These are phyloP conservation scores for Nepenthes mirabilis DNA, from an alignment of 148 eudicot genomes.

Conservation along the genomic window DNA sequence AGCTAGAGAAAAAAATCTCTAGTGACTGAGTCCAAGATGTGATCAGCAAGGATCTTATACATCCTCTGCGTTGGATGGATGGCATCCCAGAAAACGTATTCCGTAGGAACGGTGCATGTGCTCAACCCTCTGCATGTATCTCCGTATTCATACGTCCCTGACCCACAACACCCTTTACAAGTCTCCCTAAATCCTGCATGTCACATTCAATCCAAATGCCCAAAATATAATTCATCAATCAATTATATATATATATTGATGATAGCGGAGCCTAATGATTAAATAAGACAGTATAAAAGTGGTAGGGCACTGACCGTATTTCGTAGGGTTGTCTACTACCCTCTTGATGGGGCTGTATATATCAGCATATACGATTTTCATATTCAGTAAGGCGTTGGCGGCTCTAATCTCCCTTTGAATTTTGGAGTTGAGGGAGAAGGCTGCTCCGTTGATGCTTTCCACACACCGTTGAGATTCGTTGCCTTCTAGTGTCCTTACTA, in stretches of 20 bases:
- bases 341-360: constrained; percentile 17
- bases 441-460: constrained; percentile 20
- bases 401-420: constrained; percentile 8
- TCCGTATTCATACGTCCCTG: constrained; percentile 28
- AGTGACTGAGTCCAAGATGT: constrained; percentile 16
- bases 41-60: constrained; percentile 29
- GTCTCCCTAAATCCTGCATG: constrained; percentile 29
- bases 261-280: too few relatives aligned
- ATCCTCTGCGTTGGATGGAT: constrained; percentile 35
- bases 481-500: constrained; percentile 18
- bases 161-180: constrained; percentile 41
- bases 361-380: constrained; percentile 18
- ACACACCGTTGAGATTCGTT: constrained; percentile 18
- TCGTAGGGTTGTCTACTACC: constrained; percentile 24
- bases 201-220: too few relatives aligned
- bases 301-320: constrained; percentile 20
- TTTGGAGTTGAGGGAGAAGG: constrained; percentile 25
- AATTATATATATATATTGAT: not conserved
- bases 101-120: constrained; percentile 28
- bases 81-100: constrained; percentile 45
- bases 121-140: constrained; percentile 24
- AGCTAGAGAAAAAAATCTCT: constrained; percentile 4
- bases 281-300: too few relatives aligned
- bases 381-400: constrained; percentile 3
- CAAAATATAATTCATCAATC: too few relatives aligned